Conservation (phyloP, 164 flowering plant species). For the Kalanchoe fedtschenkoi region DNA sequence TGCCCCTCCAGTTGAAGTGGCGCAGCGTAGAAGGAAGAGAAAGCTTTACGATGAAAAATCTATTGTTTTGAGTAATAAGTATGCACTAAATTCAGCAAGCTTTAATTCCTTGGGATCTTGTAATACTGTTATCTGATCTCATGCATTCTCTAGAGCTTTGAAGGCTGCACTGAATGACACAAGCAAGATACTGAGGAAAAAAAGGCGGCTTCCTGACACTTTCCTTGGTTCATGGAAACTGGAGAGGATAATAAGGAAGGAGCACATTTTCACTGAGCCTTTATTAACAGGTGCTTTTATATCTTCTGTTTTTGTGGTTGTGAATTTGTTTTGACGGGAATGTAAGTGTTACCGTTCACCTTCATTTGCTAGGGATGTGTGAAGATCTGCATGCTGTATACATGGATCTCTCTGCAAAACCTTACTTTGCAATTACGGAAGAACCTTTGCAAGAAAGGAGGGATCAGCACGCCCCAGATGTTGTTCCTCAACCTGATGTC, state of each 20-base stretch:
- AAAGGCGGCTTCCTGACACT: conserved; percentile 37
- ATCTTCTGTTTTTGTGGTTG: neutral
- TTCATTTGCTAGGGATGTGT: neutral
- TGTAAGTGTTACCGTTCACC: neutral
- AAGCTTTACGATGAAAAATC: conserved; percentile 36
- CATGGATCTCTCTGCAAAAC: neutral
- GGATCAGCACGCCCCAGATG: neutral
- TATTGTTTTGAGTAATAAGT: conserved; percentile 56
- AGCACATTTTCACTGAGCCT: conserved; percentile 35
- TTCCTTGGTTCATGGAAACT: conserved; percentile 47
- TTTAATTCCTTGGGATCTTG: neutral
- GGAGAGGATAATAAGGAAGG: conserved; percentile 27
- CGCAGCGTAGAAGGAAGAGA: conserved; percentile 37
- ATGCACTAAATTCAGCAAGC: conserved; percentile 15
- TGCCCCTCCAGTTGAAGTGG: conserved; percentile 9
- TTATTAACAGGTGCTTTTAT: conserved; percentile 36
- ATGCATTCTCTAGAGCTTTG: conserved; percentile 35
- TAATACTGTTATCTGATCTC: neutral
- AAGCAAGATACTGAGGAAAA: conserved; percentile 28
- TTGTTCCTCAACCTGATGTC: neutral
- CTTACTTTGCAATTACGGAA: neutral
- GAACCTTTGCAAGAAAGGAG: neutral
- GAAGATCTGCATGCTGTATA: neutral
- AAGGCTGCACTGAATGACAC: conserved; percentile 39
- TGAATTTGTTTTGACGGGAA: neutral